Percentiles rank a stretch among this genome's conserved stretches.
Conservation (phyloP, 306 rosid genomes). For the Cucurbita pepo region DNA sequence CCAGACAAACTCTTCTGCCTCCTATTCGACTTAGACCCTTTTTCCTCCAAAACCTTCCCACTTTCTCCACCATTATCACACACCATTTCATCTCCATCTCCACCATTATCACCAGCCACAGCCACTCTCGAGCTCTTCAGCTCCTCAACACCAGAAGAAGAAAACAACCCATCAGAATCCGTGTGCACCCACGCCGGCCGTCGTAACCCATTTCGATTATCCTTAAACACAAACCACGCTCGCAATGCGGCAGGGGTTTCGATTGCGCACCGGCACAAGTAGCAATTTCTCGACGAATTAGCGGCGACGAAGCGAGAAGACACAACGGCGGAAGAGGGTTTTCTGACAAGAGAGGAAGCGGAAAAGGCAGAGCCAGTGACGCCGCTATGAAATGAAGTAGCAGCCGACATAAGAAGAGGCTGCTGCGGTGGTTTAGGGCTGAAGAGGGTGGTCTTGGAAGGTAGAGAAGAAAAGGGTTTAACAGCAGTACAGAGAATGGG, state of each 20-base stretch:
- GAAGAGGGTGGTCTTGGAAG: neutral
- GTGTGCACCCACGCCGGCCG: conserved; percentile 29
- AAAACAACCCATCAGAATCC: conserved; percentile 15
- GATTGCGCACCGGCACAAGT: conserved; percentile 18
- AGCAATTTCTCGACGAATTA: conserved; percentile 8
- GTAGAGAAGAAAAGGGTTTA: conserved; percentile 11
- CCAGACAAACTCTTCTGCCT: conserved; percentile 29
- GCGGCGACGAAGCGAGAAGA: conserved; percentile 11
- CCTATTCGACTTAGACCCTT: conserved; percentile 25
- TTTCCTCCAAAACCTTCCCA: conserved; percentile 17
- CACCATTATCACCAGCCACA: neutral
- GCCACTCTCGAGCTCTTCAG: conserved; percentile 1
- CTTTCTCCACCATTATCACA: conserved; percentile 6
- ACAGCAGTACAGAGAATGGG: conserved; percentile 28
- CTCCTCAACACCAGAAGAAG: conserved; percentile 14
- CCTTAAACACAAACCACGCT: conserved; percentile 31
- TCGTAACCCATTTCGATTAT: conserved; percentile 13
- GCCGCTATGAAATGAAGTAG: conserved; percentile 8
- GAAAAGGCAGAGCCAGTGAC: conserved; percentile 4
- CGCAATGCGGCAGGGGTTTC: conserved; percentile 11
- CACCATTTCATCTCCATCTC: neutral
- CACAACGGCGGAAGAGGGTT: conserved; percentile 2
- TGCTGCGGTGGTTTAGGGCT: neutral
- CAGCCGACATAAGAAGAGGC: conserved; percentile 17
- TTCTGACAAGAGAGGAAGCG: conserved; percentile 3